Evolutionary conservation across 2,329 filamentous ascomycete species (phyloP).

Genomic region (Gyromitra esculenta): DNA sequence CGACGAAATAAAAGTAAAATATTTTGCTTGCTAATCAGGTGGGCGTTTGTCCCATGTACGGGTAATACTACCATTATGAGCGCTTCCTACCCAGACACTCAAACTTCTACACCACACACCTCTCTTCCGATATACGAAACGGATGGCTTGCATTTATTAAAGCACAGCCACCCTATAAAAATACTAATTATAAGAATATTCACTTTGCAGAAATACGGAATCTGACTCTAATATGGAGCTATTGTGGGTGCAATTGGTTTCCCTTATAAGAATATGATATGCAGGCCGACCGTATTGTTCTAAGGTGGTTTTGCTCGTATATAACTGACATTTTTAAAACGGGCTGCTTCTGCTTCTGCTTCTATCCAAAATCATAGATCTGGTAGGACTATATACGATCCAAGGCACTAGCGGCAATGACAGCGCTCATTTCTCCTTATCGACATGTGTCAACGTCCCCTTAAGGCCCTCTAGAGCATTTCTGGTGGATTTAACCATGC

Average conservation of each 20-base stretch:
- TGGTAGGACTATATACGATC: not conserved
- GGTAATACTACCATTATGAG: constrained; percentile 2
- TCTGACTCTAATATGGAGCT: too few relatives aligned
- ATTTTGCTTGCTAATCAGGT: not conserved
- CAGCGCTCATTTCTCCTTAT: not conserved
- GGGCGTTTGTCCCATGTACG: not conserved
- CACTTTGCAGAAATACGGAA: too few relatives aligned
- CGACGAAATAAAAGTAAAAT: not conserved
- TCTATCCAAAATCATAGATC: too few relatives aligned
- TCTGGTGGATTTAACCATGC: not conserved
- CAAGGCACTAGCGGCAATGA: not conserved
- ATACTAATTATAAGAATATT: too few relatives aligned
- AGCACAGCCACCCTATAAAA: too few relatives aligned
- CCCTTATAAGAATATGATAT: too few relatives aligned
- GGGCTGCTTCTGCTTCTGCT: too few relatives aligned
- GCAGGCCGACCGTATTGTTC: too few relatives aligned
- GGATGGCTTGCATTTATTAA: not conserved
- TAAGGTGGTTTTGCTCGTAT: too few relatives aligned
- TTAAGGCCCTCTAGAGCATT: not conserved
- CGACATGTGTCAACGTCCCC: not conserved
- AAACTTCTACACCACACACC: not conserved
- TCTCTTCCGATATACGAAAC: not conserved
- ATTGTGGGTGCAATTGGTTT: too few relatives aligned
- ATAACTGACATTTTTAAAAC: too few relatives aligned
- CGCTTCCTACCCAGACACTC: not conserved